These are phyloP conservation scores for Eucalyptus tenuipes DNA, from an alignment of 345 rosid species.

Conservation along the genomic window DNA sequence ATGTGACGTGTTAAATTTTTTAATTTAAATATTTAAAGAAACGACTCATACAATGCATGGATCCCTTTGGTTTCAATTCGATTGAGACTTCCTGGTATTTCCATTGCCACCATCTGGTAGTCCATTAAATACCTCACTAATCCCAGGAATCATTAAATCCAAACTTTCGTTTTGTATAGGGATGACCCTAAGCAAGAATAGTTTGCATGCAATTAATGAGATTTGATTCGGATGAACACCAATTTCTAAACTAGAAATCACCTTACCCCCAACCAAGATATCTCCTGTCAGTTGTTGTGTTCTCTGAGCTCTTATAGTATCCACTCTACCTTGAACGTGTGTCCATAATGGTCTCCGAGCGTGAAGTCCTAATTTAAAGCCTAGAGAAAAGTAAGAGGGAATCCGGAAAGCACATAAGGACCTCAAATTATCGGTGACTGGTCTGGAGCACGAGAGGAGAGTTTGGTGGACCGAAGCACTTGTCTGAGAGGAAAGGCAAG, in stretches of 20 bases:
- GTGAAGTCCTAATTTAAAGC: not conserved
- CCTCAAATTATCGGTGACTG: not conserved
- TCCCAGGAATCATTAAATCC: not conserved
- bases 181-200: not conserved
- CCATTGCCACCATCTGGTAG: not conserved
- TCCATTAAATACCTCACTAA: not conserved
- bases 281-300: not conserved
- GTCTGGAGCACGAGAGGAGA: not conserved
- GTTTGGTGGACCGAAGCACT: not conserved
- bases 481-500: not conserved
- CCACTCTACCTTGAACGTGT: not conserved
- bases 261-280: not conserved
- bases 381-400: not conserved
- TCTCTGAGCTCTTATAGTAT: not conserved
- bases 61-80: not conserved
- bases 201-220: not conserved
- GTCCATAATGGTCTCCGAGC: not conserved
- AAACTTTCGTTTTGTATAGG: not conserved
- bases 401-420: not conserved
- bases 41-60: not conserved
- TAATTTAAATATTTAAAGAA: not conserved
- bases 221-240: accelerated
- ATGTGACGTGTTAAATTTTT: not conserved
- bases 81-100: not conserved
- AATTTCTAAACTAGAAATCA: not conserved